Base-by-base conservation (phyloP, 495 filamentous ascomycete genomes). In the Thozetella sp. region DNA sequence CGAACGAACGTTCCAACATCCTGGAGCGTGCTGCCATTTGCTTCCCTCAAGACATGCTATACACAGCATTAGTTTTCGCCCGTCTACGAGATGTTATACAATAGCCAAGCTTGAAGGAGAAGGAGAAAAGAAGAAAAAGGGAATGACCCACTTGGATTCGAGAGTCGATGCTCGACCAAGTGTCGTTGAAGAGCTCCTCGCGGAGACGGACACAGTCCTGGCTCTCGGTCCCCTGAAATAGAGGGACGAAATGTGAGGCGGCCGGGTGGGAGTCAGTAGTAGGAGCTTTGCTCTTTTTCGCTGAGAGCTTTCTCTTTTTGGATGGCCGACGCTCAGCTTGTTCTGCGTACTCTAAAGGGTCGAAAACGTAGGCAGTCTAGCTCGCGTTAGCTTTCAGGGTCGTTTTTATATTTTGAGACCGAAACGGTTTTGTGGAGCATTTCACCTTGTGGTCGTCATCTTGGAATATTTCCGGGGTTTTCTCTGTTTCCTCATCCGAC, bases 311-410 rank as follows among this genome's bases (percentile, higher is more conserved):
- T 56, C 90, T 82, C 54, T 86, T 79, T 68, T 94, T 93, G 51
- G 81, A 67, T 27, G 89, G 86, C 60, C 87, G 83, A 62, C 77
- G 76, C 50, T 66, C 50, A 20, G 56, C 25, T 60, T 59, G 45
- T 65, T 66, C 43, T 40, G 51, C 34, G 20, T 58, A 54, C 58
- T 78, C 74, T 51, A 74, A 70, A 15, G 86, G 84, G 43, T 81
- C 79, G 70, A 91, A 93, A 61, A 93, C 76, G 69, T 91, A 93
- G 54, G 89, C 86, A 30, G 80, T 83, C 90, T 93, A 60, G 53
- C 51, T 19, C n/a, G n/a, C n/a, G n/a, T n/a, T 54, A 17, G 51
- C 22, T 1, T 19, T 56, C 23, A 56, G 54, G 19, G 2, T 19
- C 37, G n/a, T 15, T 13, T 23, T 22, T 17, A 46, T 23, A 22